Base-by-base conservation (phyloP, 2,329 filamentous ascomycete genomes). In the Fusarium chuoi region DNA sequence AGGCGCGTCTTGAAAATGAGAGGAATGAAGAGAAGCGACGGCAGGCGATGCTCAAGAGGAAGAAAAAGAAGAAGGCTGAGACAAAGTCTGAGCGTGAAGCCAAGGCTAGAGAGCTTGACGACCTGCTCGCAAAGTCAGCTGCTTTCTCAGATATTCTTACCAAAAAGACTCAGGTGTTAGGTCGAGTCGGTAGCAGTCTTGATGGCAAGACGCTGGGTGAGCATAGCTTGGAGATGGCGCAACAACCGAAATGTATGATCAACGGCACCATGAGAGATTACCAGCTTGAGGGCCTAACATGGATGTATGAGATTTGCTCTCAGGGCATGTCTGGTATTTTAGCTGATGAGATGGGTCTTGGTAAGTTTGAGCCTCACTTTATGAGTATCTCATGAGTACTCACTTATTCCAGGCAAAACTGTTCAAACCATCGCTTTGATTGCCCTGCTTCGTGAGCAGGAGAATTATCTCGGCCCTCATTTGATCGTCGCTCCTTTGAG, bases 251-350 rank as follows among this genome's bases (percentile, higher is more conserved):
- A 72, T 90, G 95, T 66, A 91, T 99, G 77, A 91, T 92, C 1
- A 94, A 94, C 10, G 96, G 96, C 3, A 92, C 91, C 8, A 98
- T 99, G 96, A 88, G 95, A 24, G 93, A 94, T 71, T 99, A 99
- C 79, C 96, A 99, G 78, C 85, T 99, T 0, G 96, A 98, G 80
- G 96, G 96, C 0, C 83, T 99, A 2, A 97, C 97, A 1, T 99
- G 96, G 96, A 92, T 99, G 86, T 97, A 93, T 77, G 94, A 98
- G 86, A 89, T 90, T 60, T 89, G 88, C 64, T 83, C 87, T 5
- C 96, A 98, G 78, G 95, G 95, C 17, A 89, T 98, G 81, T 97
- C 94, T 74, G 95, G 95, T 3, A 98, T 98, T 65, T 82, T 98
- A 38, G 95, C 95, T 0, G 95, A 98, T 77, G 95, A 98, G 81